These are phyloP conservation scores for Metarhizium robertsii DNA, from an alignment of 2,329 filamentous ascomycete species.

Conservation along the genomic window DNA sequence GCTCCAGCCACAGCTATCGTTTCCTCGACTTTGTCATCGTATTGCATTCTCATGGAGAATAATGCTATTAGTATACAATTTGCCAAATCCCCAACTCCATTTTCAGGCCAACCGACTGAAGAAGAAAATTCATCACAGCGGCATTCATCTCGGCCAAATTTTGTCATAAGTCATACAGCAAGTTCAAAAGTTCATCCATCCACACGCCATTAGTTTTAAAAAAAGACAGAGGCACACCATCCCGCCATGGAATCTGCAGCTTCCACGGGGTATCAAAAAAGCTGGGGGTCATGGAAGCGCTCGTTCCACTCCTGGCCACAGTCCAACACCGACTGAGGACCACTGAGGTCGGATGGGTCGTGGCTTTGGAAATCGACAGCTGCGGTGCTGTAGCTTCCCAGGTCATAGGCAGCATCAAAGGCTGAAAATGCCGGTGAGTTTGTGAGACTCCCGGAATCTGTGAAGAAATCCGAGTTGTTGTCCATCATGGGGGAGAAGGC, in stretches of 20 bases:
- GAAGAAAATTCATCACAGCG: not conserved
- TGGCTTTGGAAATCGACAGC: slow-evolving; percentile 20
- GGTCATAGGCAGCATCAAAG: slow-evolving; percentile 31
- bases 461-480: slow-evolving; percentile 18
- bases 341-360: slow-evolving; percentile 13
- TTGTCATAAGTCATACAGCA: slow-evolving; percentile 20
- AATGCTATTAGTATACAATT: slow-evolving; percentile 2
- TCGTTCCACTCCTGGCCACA: slow-evolving; percentile 21
- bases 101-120: not conserved
- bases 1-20: no score
- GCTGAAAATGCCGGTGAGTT: slow-evolving; percentile 28
- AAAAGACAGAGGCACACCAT: not conserved
- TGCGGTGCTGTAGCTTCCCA: slow-evolving; percentile 25
- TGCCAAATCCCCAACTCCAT: not conserved
- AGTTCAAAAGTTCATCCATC: slow-evolving; percentile 2
- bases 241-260: not conserved
- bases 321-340: slow-evolving; percentile 17
- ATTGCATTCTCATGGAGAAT: not conserved
- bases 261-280: slow-evolving; percentile 20
- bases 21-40: not conserved
- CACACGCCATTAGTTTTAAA: slow-evolving; percentile 4
- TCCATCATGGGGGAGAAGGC: slow-evolving; percentile 10
- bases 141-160: not conserved
- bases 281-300: slow-evolving; percentile 18
- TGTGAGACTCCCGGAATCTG: slow-evolving; percentile 17